Percentiles rank a stretch among this genome's conserved stretches.
Conservation (phyloP, 441 rosid genomes). For the Gossypium davidsonii region DNA sequence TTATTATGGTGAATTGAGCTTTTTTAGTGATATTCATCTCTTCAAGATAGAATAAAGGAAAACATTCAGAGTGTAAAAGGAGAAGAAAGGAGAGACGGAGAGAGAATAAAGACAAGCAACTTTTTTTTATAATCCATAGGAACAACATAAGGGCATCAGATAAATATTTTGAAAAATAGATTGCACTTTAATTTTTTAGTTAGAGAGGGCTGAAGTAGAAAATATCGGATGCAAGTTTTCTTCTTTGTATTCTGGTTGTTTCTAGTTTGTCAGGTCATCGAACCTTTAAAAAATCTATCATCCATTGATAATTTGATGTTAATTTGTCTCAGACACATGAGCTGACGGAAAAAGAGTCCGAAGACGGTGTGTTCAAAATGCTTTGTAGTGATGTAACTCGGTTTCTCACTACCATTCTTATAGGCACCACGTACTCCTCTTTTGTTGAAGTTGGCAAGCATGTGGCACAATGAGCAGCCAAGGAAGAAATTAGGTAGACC, state of each 20-base stretch:
- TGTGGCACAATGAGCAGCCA: too few species aligned
- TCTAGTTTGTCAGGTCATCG: neutral
- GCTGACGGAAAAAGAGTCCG: constrained; percentile 92
- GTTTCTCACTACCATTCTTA: constrained; percentile 93
- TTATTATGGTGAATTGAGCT: neutral
- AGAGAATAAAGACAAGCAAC: neutral
- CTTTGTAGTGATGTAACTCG: constrained; percentile 95
- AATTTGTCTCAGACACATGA: constrained; percentile 66
- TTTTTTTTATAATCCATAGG: neutral
- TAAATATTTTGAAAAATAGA: neutral
- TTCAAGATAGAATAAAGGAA: neutral
- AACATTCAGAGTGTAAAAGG: neutral
- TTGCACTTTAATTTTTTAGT: neutral
- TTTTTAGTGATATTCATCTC: neutral
- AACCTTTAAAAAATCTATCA: neutral
- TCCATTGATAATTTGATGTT: constrained; percentile 22
- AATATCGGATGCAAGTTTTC: neutral
- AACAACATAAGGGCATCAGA: neutral
- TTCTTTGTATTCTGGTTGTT: neutral
- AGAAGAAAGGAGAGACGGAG: neutral
- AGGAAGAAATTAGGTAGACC: too few species aligned
- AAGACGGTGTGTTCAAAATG: constrained; percentile 89
- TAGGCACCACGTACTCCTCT: constrained; percentile 87
- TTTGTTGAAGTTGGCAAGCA: too few species aligned
- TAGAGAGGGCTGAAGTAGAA: neutral